phyloP scores from a whole-genome alignment of 129 eudicot species.

The Lactuca saligna region DNA sequence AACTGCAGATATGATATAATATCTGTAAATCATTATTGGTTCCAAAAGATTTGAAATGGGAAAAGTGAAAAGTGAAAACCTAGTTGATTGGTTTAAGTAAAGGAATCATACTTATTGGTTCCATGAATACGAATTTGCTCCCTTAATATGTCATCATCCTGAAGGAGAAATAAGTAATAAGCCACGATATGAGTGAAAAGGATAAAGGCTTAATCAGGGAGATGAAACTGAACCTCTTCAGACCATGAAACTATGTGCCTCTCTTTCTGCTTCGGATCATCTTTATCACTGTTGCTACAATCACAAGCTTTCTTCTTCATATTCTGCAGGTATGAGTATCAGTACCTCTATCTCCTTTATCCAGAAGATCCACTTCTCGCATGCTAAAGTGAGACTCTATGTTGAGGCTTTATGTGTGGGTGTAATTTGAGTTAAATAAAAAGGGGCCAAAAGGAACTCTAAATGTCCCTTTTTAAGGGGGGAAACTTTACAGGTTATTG shows the following conservation, averaged over 20 bases:
- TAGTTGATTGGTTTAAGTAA: background rate
- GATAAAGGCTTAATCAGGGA: background rate
- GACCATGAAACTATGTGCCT: slow-evolving; percentile 96
- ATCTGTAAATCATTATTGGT: background rate
- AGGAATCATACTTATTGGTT: slow-evolving; percentile 67
- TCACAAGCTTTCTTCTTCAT: slow-evolving; percentile 51
- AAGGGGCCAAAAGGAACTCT: slow-evolving; percentile 28
- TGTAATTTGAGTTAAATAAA: slow-evolving; percentile 1
- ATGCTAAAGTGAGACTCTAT: slow-evolving; percentile 53
- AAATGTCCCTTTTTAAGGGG: slow-evolving; percentile 20
- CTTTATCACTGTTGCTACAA: slow-evolving; percentile 32
- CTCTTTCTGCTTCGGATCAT: slow-evolving; percentile 56
- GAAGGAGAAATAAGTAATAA: slow-evolving; percentile 26
- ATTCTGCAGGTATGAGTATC: slow-evolving; percentile 34
- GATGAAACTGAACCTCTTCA: slow-evolving; percentile 54
- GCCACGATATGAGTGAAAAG: background rate
- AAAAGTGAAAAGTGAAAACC: background rate
- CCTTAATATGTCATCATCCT: slow-evolving; percentile 92
- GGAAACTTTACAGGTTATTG: slow-evolving; percentile 33
- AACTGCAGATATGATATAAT: slow-evolving; percentile 42
- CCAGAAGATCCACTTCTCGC: slow-evolving; percentile 37
- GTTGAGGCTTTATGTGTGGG: slow-evolving; percentile 15
- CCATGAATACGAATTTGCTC: slow-evolving; percentile 79
- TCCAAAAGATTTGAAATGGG: background rate
- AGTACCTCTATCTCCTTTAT: slow-evolving; percentile 33